Evolutionary conservation across 768 basidiomycete genomes (phyloP).

Genomic region (Lactifluus echinatus): DNA sequence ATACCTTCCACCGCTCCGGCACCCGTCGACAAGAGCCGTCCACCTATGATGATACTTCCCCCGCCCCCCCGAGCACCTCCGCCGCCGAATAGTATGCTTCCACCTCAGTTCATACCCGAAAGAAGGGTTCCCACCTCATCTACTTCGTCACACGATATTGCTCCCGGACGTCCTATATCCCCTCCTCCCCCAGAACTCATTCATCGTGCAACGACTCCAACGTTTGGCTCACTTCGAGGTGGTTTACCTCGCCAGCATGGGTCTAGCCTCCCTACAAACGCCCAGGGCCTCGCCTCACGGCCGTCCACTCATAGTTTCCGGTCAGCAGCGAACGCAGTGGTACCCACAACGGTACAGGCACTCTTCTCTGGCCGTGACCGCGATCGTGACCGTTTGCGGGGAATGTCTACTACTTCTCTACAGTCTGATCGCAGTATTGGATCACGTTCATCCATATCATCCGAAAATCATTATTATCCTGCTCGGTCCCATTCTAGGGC

Average conservation of each 20-base stretch:
- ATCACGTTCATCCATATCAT: slow-evolving; percentile 77
- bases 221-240: slow-evolving; percentile 55
- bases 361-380: slow-evolving; percentile 28
- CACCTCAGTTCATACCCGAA: slow-evolving; percentile 71
- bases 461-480: slow-evolving; percentile 52
- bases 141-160: slow-evolving; percentile 43
- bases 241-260: slow-evolving; percentile 52
- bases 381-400: slow-evolving; percentile 46
- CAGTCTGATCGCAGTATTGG: slow-evolving; percentile 57
- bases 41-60: slow-evolving; percentile 71
- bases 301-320: slow-evolving; percentile 80
- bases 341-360: slow-evolving; percentile 38
- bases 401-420: slow-evolving; percentile 62
- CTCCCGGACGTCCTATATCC: slow-evolving; percentile 83
- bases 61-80: slow-evolving; percentile 74
- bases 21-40: slow-evolving; percentile 65
- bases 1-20: slow-evolving; percentile 49
- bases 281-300: slow-evolving; percentile 54
- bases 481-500: slow-evolving; percentile 30
- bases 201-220: slow-evolving; percentile 83
- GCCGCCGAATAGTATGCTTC: slow-evolving; percentile 61
- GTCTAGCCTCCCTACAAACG: slow-evolving; percentile 68
- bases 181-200: slow-evolving; percentile 91
- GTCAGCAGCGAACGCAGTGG: slow-evolving; percentile 57
- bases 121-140: slow-evolving; percentile 40